These are phyloP conservation scores for Dictyostelium firmibasis DNA, from an alignment of 78 protist genomes.

Conservation along the genomic window DNA sequence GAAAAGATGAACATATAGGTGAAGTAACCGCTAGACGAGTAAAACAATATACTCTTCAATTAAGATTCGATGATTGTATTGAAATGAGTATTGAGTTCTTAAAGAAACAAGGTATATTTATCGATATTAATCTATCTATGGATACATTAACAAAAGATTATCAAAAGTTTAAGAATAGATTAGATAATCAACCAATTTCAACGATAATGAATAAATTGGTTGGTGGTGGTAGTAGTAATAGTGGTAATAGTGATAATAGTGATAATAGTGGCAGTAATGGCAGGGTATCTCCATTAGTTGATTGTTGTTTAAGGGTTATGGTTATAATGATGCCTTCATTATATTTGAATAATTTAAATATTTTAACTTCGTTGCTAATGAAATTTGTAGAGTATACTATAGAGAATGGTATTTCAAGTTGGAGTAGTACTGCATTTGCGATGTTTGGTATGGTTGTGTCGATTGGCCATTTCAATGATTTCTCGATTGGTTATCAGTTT, in stretches of 20 bases:
- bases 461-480: conserved; percentile 40
- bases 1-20: conserved; percentile 14
- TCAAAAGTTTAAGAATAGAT: neutral
- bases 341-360: conserved; percentile 20
- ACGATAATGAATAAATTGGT: neutral
- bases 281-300: neutral
- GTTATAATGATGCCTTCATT: conserved; percentile 56
- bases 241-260: too few relatives aligned
- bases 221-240: neutral
- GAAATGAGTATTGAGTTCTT: neutral
- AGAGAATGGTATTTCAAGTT: conserved; percentile 2
- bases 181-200: neutral
- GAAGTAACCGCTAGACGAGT: conserved; percentile 14
- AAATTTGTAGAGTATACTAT: conserved; percentile 19
- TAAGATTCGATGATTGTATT: conserved; percentile 21
- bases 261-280: neutral
- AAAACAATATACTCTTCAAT: conserved; percentile 30
- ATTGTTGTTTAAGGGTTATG: conserved; percentile 5
- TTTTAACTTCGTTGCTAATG: neutral
- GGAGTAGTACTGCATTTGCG: conserved; percentile 24
- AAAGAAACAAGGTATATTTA: neutral
- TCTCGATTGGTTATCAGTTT: conserved; percentile 15
- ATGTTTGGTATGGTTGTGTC: conserved; percentile 53
- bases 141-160: conserved; percentile 1
- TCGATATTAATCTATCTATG: neutral